Evolutionary conservation across 2,329 filamentous ascomycete genomes (phyloP).

Genomic region (Triangularia verruculosa): DNA sequence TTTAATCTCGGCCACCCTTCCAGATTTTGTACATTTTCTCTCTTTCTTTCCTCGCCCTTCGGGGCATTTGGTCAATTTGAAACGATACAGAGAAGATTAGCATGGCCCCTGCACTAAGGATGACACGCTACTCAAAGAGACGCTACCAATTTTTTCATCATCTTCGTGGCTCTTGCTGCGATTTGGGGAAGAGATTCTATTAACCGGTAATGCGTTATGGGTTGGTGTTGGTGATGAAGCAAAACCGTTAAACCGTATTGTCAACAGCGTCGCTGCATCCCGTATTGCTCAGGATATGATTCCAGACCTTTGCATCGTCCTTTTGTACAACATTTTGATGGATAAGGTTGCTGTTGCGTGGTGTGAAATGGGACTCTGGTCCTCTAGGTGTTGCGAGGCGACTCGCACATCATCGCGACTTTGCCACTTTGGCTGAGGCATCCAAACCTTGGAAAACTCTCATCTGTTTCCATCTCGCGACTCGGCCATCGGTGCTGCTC

Average conservation of each 20-base stretch:
- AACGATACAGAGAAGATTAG: conserved; percentile 69
- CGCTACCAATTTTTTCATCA: conserved; percentile 58
- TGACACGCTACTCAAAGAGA: conserved; percentile 76
- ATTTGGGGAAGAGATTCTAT: conserved; percentile 26
- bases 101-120: conserved; percentile 89
- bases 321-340: not conserved
- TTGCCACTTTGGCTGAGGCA: not conserved
- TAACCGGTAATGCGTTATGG: not conserved
- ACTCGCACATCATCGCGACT: not conserved
- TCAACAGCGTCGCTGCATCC: not conserved
- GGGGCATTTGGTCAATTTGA: conserved; percentile 34
- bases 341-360: not conserved
- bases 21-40: conserved; percentile 15
- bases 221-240: not conserved
- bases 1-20: conserved; percentile 5
- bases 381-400: not conserved
- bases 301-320: not conserved
- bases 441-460: not conserved
- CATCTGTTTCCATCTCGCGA: too few relatives aligned
- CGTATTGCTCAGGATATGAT: not conserved
- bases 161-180: conserved; percentile 24
- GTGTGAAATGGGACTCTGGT: not conserved
- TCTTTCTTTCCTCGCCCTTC: conserved; percentile 28
- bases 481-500: too few relatives aligned
- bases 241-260: too few relatives aligned